Conservation (phyloP, 2,329 filamentous ascomycete species). For the Blumeria graminis region DNA sequence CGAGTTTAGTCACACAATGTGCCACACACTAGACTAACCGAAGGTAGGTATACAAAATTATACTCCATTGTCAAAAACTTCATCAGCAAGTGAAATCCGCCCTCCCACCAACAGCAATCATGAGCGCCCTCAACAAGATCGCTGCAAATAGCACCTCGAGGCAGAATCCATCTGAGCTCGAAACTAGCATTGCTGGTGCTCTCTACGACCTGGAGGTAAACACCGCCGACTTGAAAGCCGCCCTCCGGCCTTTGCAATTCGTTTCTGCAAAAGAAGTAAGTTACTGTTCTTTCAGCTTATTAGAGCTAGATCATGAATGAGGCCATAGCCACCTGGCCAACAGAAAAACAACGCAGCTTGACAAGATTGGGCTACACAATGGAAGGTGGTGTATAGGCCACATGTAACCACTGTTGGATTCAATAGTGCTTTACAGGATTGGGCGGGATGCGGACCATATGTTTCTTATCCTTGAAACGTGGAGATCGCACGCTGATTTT, state of each 20-base stretch:
- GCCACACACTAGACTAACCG: too few relatives aligned
- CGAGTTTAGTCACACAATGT: too few relatives aligned
- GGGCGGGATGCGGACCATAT: slow-evolving; percentile 52
- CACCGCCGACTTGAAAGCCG: slow-evolving; percentile 90
- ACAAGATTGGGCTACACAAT: too few relatives aligned
- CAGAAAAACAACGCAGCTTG: slow-evolving; percentile 2
- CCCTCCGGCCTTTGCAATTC: slow-evolving; percentile 94
- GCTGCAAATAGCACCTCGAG: slow-evolving; percentile 89
- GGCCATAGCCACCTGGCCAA: slow-evolving; percentile 5
- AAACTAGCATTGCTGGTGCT: slow-evolving; percentile 89
- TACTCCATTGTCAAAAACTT: too few relatives aligned
- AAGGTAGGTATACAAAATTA: too few relatives aligned
- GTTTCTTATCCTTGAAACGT: slow-evolving; percentile 18
- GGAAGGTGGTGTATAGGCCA: too few relatives aligned
- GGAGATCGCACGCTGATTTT: slow-evolving; percentile 56
- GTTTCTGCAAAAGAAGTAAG: slow-evolving; percentile 98
- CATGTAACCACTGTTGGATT: too few relatives aligned
- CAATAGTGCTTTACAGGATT: slow-evolving; percentile 21
- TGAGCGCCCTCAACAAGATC: slow-evolving; percentile 86
- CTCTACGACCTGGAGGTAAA: slow-evolving; percentile 98
- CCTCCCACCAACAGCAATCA: slow-evolving; percentile 21
- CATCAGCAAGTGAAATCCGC: background rate
- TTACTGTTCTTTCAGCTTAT: slow-evolving; percentile 15
- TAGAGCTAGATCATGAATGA: background rate
- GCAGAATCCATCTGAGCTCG: slow-evolving; percentile 89